Evolutionary conservation across 2,329 filamentous ascomycete genomes (phyloP), one percentile per base, ranked within the genome.

Genomic region (Penicillium capsulatum): DNA sequence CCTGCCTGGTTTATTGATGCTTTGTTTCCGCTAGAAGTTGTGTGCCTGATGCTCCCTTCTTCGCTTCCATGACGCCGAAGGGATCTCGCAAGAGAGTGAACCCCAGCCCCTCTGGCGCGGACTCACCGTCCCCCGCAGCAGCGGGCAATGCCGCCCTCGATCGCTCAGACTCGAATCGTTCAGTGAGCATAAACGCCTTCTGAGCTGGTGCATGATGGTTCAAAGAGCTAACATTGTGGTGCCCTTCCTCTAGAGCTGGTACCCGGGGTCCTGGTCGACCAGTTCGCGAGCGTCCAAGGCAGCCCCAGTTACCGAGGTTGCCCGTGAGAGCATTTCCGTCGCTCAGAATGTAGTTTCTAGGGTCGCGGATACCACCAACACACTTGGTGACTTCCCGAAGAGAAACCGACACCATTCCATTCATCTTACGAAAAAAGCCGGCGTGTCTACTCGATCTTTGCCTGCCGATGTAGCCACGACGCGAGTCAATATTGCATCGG

Each of bases 251-350:
- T 22, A 67, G 62, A 64, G 57, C 36, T 72, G 69, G 69, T 70
- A 72, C 48, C 65, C 62, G 17, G 66, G 62, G 37, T 65, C 66
- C 17, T 74, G 71, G 71, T 68, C 69, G 27, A 47, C 53, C 16
- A 42, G 47, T 36, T 57, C 57, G 26, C 62, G 63, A 51, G 57
- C 57, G 31, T 60, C 61, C 24, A 74, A 74, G 54, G 68, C 71
- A 33, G 61, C 66, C 26, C 66, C 71, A 34, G 60, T 73, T 52
- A 71, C 70, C 42, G 67, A 74, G 60, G 65, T 73, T 57, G 69
- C 68, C 46, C 65, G 65, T 53, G 71, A 73, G 57, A 73, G 68
- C 53, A 72, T 72, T 34, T 69, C 67, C 27, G 68, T 66, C 34
- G 62, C 66, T 29, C 63, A 62, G 44, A 62, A 60, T 44, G 52